Percentiles rank a stretch among this genome's conserved stretches.
These are phyloP conservation scores for Debaryomyces udenii DNA, from an alignment of 1,139 yeast species.

Conservation along the genomic window DNA sequence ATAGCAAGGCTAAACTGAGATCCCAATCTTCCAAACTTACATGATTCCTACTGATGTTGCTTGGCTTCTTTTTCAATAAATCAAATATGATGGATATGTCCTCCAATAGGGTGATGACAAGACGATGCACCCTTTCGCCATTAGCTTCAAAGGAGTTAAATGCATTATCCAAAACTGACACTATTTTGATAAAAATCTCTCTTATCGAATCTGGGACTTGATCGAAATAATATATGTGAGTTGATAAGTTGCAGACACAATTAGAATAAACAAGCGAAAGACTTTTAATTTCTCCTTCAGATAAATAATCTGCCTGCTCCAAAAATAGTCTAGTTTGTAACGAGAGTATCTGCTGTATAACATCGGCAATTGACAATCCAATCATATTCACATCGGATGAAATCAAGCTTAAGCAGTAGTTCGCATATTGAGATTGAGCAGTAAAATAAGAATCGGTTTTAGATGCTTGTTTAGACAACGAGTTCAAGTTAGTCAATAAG, in stretches of 20 bases:
- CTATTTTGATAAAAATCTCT: conserved; percentile 51
- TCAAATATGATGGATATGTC: conserved; percentile 38
- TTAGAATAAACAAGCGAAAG: conserved; percentile 40
- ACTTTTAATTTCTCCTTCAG: conserved; percentile 25
- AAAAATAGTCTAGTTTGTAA: conserved; percentile 57
- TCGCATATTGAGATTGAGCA: conserved; percentile 53
- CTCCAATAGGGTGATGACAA: conserved; percentile 35
- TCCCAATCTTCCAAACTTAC: conserved; percentile 51
- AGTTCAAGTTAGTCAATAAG: conserved; percentile 36
- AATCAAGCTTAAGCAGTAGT: conserved; percentile 66
- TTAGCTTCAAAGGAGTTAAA: conserved; percentile 20
- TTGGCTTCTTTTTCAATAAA: conserved; percentile 32
- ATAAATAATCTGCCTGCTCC: conserved; percentile 25
- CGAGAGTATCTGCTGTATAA: conserved; percentile 62
- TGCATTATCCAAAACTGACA: conserved; percentile 32
- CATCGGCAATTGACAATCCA: conserved; percentile 87
- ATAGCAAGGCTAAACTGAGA: conserved; percentile 37
- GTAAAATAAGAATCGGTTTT: conserved; percentile 28
- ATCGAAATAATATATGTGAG: conserved; percentile 76
- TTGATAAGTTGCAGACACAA: conserved; percentile 64
- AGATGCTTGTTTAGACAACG: conserved; percentile 24
- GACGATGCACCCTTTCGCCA: conserved; percentile 23
- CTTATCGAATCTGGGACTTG: conserved; percentile 77
- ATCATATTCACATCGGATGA: conserved; percentile 81
- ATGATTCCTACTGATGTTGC: conserved; percentile 42